Evolutionary conservation across 1,284 basidiomycete genomes (phyloP).

Genomic region (Tremellales sp.): DNA sequence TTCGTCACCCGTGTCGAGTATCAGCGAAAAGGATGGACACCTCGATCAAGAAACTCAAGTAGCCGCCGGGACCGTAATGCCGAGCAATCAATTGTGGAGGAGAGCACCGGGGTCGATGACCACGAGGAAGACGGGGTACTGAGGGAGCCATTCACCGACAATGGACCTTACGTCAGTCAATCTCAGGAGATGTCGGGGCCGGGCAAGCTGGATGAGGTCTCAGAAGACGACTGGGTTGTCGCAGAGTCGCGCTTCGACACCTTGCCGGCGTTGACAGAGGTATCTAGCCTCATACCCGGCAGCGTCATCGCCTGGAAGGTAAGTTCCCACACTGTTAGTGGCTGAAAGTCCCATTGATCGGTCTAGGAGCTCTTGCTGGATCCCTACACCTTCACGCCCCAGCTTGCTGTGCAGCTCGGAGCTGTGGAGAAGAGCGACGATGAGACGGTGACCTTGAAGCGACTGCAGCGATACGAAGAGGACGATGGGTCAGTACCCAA

Average conservation of each 20-base stretch:
- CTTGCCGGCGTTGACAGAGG: no score
- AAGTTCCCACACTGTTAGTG: slow-evolving; percentile 9
- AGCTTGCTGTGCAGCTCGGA: slow-evolving; percentile 25
- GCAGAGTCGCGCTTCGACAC: slow-evolving; percentile 11
- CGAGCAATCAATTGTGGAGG: no score
- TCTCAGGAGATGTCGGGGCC: no score
- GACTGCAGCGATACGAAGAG: slow-evolving; percentile 2
- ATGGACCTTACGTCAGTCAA: no score
- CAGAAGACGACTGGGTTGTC: no score
- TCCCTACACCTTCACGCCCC: slow-evolving; percentile 34
- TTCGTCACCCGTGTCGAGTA: slow-evolving; percentile 35
- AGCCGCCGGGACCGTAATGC: no score
- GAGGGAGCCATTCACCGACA: no score
- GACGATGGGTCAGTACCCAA: slow-evolving; percentile 2
- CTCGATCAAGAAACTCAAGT: not conserved
- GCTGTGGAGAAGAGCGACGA: slow-evolving; percentile 1
- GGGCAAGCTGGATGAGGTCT: no score
- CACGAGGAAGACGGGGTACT: no score
- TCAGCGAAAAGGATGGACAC: not conserved
- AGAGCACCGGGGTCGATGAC: no score
- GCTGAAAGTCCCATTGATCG: no score
- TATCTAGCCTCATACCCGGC: no score
- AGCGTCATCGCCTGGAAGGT: slow-evolving; percentile 33
- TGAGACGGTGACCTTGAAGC: slow-evolving; percentile 5
- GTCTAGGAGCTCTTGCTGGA: slow-evolving; percentile 35